Conservation (phyloP, 805 yeast species). For the Wickerhamomyces hampshirensis region DNA sequence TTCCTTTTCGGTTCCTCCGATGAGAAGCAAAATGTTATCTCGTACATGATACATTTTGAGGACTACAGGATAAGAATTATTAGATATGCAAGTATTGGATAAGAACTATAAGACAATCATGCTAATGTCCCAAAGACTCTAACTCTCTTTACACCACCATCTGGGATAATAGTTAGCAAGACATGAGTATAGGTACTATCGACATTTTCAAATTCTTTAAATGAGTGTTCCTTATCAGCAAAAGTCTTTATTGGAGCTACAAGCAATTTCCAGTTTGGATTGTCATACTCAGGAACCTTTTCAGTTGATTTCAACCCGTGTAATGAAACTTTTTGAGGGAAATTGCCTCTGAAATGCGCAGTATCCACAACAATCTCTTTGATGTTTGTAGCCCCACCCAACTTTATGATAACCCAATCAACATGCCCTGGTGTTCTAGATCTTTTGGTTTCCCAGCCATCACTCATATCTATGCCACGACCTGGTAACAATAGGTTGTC, state of each 20-base stretch:
- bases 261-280: constrained; percentile 53
- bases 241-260: constrained; percentile 69
- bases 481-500: constrained; percentile 90
- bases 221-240: constrained; percentile 80
- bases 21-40: neutral
- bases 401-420: constrained; percentile 85
- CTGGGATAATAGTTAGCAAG: constrained; percentile 82
- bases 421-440: constrained; percentile 79
- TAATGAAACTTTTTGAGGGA: constrained; percentile 76
- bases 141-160: constrained; percentile 92
- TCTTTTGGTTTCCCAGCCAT: constrained; percentile 97
- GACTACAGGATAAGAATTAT: neutral
- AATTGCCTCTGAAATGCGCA: constrained; percentile 91
- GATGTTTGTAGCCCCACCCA: constrained; percentile 63
- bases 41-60: neutral
- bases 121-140: constrained; percentile 62
- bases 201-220: constrained; percentile 23
- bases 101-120: constrained; percentile 1
- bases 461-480: constrained; percentile 93
- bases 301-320: constrained; percentile 46
- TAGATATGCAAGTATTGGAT: neutral
- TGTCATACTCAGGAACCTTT: constrained; percentile 37
- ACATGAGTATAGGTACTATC: constrained; percentile 58
- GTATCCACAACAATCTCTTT: constrained; percentile 74
- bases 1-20: neutral